A percentile compares a stretch with the other conserved stretches of the same genome.
Evolutionary conservation across 129 eudicot species (phyloP).

Genomic region (Lonicera japonica): DNA sequence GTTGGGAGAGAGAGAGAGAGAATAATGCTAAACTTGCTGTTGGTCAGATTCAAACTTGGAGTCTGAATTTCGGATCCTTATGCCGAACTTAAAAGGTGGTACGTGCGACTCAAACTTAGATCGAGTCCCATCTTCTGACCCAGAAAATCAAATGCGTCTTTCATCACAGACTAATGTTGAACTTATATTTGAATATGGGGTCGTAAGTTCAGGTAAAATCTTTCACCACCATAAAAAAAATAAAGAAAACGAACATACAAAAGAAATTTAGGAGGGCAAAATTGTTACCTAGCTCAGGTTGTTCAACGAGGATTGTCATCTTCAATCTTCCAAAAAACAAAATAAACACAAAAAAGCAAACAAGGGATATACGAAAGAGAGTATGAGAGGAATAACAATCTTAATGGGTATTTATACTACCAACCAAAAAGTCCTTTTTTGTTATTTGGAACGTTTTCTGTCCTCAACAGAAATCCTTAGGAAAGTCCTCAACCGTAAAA

Average conservation of each 20-base stretch:
- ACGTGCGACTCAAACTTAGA: no score
- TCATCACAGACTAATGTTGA: neutral
- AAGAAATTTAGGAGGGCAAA: neutral
- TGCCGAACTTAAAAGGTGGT: no score
- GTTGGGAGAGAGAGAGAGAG: no score
- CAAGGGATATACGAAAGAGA: neutral
- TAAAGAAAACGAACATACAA: no score
- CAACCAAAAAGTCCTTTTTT: constrained; percentile 34
- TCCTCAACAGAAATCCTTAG: constrained; percentile 35
- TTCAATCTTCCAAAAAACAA: neutral
- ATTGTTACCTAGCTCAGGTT: constrained; percentile 43
- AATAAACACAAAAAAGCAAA: neutral
- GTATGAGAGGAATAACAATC: neutral
- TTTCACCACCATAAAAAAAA: neutral
- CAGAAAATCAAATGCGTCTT: neutral
- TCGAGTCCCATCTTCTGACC: neutral
- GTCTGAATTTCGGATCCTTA: no score
- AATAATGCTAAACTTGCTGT: no score
- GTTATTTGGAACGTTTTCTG: constrained; percentile 30
- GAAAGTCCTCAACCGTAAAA: constrained; percentile 45
- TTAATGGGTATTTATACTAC: constrained; percentile 33
- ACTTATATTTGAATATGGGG: neutral
- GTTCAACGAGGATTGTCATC: constrained; percentile 65
- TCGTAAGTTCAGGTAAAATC: neutral
- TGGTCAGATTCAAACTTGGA: no score